phyloP scores from a whole-genome alignment of 208 protist genomes.

The Leishmania gerbilli region DNA sequence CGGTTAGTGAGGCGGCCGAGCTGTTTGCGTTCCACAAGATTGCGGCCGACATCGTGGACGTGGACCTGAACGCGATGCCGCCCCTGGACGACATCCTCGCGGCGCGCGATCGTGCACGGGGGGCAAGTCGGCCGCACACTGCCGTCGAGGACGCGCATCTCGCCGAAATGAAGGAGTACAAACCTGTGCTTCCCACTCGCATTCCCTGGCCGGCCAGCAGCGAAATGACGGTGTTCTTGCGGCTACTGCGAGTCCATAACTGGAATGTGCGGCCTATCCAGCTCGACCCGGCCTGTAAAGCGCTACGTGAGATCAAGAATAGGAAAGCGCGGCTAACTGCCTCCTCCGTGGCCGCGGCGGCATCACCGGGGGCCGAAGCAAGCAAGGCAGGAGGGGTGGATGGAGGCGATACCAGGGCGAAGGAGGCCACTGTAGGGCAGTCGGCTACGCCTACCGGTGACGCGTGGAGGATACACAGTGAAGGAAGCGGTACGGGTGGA shows the following conservation, averaged over 20 bases:
- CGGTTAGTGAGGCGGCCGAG: slow-evolving; percentile 40
- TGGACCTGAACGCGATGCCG: slow-evolving; percentile 64
- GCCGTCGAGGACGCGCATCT: slow-evolving; percentile 62
- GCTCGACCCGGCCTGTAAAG: slow-evolving; percentile 37
- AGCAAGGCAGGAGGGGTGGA: neutral
- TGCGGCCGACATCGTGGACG: slow-evolving; percentile 57
- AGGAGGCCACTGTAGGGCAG: neutral
- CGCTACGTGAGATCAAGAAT: slow-evolving; percentile 41
- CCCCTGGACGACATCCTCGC: slow-evolving; percentile 59
- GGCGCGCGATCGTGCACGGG: slow-evolving; percentile 41
- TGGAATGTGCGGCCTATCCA: slow-evolving; percentile 53
- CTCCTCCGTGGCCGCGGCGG: neutral
- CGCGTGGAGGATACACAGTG: neutral
- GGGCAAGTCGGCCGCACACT: slow-evolving; percentile 42
- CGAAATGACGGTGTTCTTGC: slow-evolving; percentile 82
- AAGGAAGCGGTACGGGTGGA: neutral
- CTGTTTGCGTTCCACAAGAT: slow-evolving; percentile 47
- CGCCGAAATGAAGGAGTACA: slow-evolving; percentile 57
- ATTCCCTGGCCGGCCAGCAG: slow-evolving; percentile 29
- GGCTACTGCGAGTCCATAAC: slow-evolving; percentile 80
- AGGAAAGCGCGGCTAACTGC: slow-evolving; percentile 15
- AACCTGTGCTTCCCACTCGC: slow-evolving; percentile 29
- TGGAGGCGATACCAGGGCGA: neutral
- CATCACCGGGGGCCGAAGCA: neutral
- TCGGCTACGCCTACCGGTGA: neutral